Evolutionary conservation across 2,329 filamentous ascomycete species (phyloP), one percentile per base, ranked within the genome.

Genomic region (Ceratocystis colombiana): DNA sequence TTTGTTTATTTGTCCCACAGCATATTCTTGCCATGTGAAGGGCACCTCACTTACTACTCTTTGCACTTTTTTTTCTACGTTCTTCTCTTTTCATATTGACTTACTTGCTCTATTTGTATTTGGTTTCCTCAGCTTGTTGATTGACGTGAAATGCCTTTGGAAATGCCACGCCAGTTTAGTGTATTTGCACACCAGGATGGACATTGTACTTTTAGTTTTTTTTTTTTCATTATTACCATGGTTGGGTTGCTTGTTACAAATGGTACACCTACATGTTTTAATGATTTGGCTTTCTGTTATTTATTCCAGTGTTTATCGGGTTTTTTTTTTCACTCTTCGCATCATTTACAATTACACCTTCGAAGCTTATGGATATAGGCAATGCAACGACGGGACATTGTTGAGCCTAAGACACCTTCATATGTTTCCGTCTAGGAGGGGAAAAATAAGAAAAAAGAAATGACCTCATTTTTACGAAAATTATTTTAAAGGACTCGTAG

Each of bases 141-240:
- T 25, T 30, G 37, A 41, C 37, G 37, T 62, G 61, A 62, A 30
- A 46, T 41, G 22, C 25, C 61, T 5, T 20, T 17, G 37, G 17
- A 28, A 62, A 33, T 48, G 41, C 12, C 61, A 53, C 17, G n/a
- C 44, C 30, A 12, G 25, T 59, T 33, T 59, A 30, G 53, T 57
- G 53, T 33, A 57, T 17, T 33, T 57, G n/a, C 53, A 33, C 53
- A 37, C 33, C 22, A 37, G 15, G 15, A 25, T 62, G 62, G 44
- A 63, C 25, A 30, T 63, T 63, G 45, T 63, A 48, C 17, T 63
- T 50, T 25, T 63, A 33, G 25, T 48, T 41, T 3, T 62, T 44
- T 22, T 12, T 25, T 46, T 62, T 37, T 5, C 28, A 33, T n/a
- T 5, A 53, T 37, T 63, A 46, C 37, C n/a, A 25, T 8, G 17